Evolutionary conservation across 139 green algal genomes (phyloP).

Genomic region (Chlamydomonas sp.): DNA sequence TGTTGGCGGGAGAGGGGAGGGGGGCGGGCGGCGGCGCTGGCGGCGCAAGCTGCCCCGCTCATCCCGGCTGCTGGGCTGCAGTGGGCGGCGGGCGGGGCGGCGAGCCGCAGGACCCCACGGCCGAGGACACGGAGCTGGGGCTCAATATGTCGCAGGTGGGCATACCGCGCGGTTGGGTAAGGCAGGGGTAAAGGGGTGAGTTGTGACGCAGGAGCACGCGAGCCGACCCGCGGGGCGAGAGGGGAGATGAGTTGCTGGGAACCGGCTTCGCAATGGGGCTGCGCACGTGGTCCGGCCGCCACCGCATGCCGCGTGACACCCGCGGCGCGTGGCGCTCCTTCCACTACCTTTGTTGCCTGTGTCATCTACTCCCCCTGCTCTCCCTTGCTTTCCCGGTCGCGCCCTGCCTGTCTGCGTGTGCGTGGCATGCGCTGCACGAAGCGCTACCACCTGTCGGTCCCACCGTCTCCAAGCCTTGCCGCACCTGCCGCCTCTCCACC

Average conservation of each 20-base stretch:
- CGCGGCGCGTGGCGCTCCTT: too few relatives aligned
- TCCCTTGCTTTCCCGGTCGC: too few relatives aligned
- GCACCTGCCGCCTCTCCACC: not conserved
- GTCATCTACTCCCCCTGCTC: too few relatives aligned
- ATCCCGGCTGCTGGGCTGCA: not conserved
- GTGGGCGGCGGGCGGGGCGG: constrained; percentile 20
- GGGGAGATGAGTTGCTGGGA: too few relatives aligned
- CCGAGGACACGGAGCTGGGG: constrained; percentile 2
- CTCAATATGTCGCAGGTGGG: constrained; percentile 38
- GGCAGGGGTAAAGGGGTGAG: not conserved
- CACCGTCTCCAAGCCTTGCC: not conserved
- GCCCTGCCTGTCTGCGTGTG: too few relatives aligned
- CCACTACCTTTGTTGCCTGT: too few relatives aligned
- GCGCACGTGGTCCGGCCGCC: too few relatives aligned
- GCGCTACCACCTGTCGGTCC: too few relatives aligned
- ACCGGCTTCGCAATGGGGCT: too few relatives aligned
- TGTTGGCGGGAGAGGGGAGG: not conserved
- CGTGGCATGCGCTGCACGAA: too few relatives aligned
- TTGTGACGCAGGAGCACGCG: not conserved
- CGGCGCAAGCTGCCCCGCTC: constrained; percentile 9
- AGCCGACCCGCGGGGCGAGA: not conserved
- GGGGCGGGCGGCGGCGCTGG: constrained; percentile 2
- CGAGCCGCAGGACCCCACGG: not conserved
- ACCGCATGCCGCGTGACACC: too few relatives aligned
- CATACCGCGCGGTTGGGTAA: not conserved